These are phyloP conservation scores for Trichoderma polysporum DNA, from an alignment of 2,329 filamentous ascomycete species.

Conservation along the genomic window DNA sequence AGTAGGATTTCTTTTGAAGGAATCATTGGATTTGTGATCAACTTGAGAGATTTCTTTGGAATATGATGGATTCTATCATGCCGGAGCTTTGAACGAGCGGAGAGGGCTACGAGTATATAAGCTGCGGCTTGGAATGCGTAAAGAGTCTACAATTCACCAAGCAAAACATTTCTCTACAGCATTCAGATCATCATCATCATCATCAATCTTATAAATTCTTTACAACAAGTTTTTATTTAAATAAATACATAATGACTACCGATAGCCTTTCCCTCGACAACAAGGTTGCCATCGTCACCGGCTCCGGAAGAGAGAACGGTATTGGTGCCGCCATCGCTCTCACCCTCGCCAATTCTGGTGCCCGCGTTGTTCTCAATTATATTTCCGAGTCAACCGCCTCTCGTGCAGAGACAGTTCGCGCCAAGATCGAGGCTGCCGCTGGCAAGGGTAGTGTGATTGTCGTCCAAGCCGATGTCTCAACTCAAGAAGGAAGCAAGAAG, in stretches of 20 bases:
- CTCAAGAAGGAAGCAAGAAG: not conserved
- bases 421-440: not conserved
- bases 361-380: conserved; percentile 39
- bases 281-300: conserved; percentile 44
- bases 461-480: not conserved
- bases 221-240: not conserved
- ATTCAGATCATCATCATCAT: no score
- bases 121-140: not conserved
- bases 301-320: conserved; percentile 41
- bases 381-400: conserved; percentile 35
- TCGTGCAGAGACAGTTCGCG: conserved; percentile 26
- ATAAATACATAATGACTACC: not conserved
- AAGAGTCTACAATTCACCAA: not conserved
- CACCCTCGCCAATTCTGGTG: conserved; percentile 39
- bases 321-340: conserved; percentile 42
- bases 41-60: not conserved
- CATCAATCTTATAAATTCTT: no score
- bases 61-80: not conserved
- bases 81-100: not conserved
- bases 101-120: not conserved
- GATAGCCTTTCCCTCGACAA: conserved; percentile 33
- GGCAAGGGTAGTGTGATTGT: not conserved
- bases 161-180: not conserved
- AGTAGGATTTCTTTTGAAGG: not conserved
- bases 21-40: not conserved